These are phyloP conservation scores for Fistulinella staudtii DNA, from an alignment of 1,284 basidiomycete genomes.

Conservation along the genomic window DNA sequence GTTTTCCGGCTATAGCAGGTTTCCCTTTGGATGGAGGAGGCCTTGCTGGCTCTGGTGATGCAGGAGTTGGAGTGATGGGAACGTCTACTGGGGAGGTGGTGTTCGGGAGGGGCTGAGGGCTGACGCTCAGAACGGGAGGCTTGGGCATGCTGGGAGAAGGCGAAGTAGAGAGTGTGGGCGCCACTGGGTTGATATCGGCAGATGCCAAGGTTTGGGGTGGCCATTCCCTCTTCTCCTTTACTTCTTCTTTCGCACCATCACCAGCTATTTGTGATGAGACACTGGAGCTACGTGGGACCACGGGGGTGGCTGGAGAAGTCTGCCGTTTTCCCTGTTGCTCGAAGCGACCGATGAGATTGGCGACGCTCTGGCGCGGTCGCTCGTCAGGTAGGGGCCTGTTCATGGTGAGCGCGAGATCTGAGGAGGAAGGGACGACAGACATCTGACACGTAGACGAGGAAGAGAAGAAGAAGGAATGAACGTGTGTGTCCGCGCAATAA, in stretches of 20 bases:
- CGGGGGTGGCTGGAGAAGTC: conserved; percentile 35
- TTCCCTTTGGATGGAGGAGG: conserved; percentile 26
- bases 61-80: conserved; percentile 14
- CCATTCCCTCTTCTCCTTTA: conserved; percentile 71
- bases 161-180: conserved; percentile 27
- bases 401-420: conserved; percentile 13
- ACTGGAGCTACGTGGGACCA: conserved; percentile 53
- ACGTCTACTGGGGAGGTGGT: conserved; percentile 8
- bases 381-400: conserved; percentile 77
- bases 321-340: conserved; percentile 71
- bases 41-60: conserved; percentile 20
- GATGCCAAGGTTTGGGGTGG: conserved; percentile 49
- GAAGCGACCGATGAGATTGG: conserved; percentile 79
- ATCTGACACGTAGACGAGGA: conserved; percentile 22
- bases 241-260: conserved; percentile 60
- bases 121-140: conserved; percentile 14
- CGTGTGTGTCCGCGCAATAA: too few species aligned
- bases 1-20: conserved; percentile 20
- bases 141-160: conserved; percentile 30
- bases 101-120: conserved; percentile 24
- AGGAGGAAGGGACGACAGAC: conserved; percentile 19
- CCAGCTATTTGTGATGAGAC: conserved; percentile 59
- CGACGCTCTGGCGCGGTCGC: conserved; percentile 73
- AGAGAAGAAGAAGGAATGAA: conserved; percentile 7
- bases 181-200: conserved; percentile 30